Conservation (phyloP, 208 protist species). For the Leishmania tropica region DNA sequence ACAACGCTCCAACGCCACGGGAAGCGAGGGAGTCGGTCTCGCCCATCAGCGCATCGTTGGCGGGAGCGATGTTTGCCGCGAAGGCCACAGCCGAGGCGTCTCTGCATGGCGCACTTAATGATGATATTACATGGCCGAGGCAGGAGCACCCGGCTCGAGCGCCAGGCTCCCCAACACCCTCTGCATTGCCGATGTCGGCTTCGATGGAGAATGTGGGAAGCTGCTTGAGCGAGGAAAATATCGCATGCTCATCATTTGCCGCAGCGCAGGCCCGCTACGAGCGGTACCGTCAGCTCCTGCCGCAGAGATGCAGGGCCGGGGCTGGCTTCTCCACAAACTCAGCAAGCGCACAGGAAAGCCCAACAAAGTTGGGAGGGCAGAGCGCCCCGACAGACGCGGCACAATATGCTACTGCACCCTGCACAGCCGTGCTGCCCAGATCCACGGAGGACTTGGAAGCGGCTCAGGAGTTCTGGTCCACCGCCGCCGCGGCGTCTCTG, state of each 20-base stretch:
- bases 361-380: background rate
- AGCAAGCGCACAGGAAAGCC: background rate
- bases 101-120: background rate
- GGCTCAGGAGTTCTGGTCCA: background rate
- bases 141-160: background rate
- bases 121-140: background rate
- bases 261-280: conserved; percentile 28
- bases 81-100: background rate
- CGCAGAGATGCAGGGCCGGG: background rate
- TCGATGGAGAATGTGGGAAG: background rate
- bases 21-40: background rate
- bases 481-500: background rate
- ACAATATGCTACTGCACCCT: background rate
- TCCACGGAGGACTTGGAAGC: background rate
- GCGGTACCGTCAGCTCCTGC: background rate
- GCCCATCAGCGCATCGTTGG: background rate
- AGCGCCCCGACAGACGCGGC: background rate
- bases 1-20: background rate
- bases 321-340: background rate
- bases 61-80: background rate
- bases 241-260: conserved; percentile 9
- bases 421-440: background rate
- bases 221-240: background rate
- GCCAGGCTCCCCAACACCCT: background rate
- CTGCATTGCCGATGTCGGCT: background rate